phyloP scores from a whole-genome alignment of 257 asterid species.

The Coffea eugenioides region DNA sequence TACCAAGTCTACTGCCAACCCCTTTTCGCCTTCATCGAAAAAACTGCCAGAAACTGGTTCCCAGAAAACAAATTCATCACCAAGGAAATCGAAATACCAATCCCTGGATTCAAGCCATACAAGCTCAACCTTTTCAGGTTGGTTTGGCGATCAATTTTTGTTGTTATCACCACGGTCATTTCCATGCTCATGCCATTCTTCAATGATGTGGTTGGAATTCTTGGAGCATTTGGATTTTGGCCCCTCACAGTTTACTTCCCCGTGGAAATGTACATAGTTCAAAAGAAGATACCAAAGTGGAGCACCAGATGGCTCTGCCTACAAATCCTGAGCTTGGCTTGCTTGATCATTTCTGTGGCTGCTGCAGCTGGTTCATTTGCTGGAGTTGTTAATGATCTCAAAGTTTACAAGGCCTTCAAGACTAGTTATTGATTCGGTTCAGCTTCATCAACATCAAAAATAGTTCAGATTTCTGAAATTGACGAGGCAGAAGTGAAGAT shows the following conservation, averaged over 20 bases:
- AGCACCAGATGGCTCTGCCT: slow-evolving; percentile 62
- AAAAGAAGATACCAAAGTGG: slow-evolving; percentile 65
- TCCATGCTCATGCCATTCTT: slow-evolving; percentile 87
- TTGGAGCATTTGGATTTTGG: slow-evolving; percentile 91
- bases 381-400: slow-evolving; percentile 66
- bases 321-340: slow-evolving; percentile 53
- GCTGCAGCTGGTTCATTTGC: slow-evolving; percentile 77
- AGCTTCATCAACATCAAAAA: neutral
- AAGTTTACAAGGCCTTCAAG: slow-evolving; percentile 62
- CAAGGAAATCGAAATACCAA: slow-evolving; percentile 43
- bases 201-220: slow-evolving; percentile 73
- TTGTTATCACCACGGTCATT: slow-evolving; percentile 56
- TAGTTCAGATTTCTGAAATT: neutral
- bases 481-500: neutral
- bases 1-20: slow-evolving; percentile 95
- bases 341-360: slow-evolving; percentile 56
- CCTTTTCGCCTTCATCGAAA: slow-evolving; percentile 72
- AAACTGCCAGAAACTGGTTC: slow-evolving; percentile 42
- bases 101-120: slow-evolving; percentile 37
- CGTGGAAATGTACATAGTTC: slow-evolving; percentile 80
- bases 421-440: slow-evolving; percentile 30
- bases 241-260: slow-evolving; percentile 88
- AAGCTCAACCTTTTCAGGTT: slow-evolving; percentile 61
- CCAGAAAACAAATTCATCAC: slow-evolving; percentile 51
- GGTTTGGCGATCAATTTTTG: slow-evolving; percentile 66